Evolutionary conservation across 2,329 filamentous ascomycete species (phyloP).

Genomic region (Paraconiothyrium brasiliense): DNA sequence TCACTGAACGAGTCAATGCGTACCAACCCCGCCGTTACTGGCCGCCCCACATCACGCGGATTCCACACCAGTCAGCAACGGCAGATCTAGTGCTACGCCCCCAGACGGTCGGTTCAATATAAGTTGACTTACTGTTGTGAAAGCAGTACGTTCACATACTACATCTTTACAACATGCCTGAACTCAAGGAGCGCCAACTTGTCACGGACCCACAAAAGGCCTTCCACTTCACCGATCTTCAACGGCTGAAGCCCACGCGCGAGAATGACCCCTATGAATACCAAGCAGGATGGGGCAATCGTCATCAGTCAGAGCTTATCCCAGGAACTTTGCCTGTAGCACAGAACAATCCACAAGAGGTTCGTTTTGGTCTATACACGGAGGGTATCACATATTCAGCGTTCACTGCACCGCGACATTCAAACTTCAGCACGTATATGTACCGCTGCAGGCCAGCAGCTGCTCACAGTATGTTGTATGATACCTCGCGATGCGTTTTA

Average conservation of each 20-base stretch:
- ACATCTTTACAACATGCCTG: conserved; percentile 35
- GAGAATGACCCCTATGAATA: conserved; percentile 52
- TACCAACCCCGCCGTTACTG: conserved; percentile 38
- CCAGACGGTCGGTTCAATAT: conserved; percentile 38
- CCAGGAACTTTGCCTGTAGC: conserved; percentile 54
- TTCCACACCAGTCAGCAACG: conserved; percentile 41
- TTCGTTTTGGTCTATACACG: conserved; percentile 56
- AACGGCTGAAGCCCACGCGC: conserved; percentile 49
- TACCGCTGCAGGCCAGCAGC: conserved; percentile 56
- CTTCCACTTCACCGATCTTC: conserved; percentile 52
- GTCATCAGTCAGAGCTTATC: conserved; percentile 54
- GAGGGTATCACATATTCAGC: conserved; percentile 57
- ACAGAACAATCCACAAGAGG: conserved; percentile 55
- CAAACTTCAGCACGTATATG: conserved; percentile 57
- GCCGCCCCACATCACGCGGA: conserved; percentile 47
- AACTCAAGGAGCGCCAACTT: conserved; percentile 48
- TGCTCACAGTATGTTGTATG: conserved; percentile 47
- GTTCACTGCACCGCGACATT: conserved; percentile 54
- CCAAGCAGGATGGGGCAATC: conserved; percentile 50
- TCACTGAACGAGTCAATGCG: conserved; percentile 27
- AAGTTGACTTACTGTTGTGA: conserved; percentile 30
- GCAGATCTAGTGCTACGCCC: conserved; percentile 38
- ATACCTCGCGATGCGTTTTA: neutral
- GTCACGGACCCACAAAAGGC: conserved; percentile 48
- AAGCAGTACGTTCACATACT: conserved; percentile 18